Percentiles rank a stretch among this genome's conserved stretches.
Evolutionary conservation across 2,329 filamentous ascomycete genomes (phyloP).

Genomic region (Aspergillus bombycis): DNA sequence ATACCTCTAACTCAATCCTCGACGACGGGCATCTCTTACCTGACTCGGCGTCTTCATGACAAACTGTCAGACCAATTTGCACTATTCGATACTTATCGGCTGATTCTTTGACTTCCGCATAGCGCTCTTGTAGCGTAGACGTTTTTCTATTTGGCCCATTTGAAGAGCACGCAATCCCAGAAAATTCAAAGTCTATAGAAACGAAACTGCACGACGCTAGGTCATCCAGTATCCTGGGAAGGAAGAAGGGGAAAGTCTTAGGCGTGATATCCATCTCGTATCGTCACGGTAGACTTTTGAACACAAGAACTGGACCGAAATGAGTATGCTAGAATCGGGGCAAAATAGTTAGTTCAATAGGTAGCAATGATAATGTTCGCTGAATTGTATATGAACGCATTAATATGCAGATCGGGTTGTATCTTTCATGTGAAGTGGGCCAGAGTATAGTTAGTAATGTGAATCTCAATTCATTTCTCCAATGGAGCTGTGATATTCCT

Average conservation of each 20-base stretch:
- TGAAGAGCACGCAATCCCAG: slow-evolving; percentile 59
- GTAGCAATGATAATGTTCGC: background rate
- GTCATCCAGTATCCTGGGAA: slow-evolving; percentile 60
- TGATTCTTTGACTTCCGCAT: slow-evolving; percentile 61
- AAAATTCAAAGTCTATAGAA: slow-evolving; percentile 68
- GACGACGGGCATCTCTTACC: slow-evolving; percentile 35
- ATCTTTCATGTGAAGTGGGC: background rate
- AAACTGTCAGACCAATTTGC: slow-evolving; percentile 69
- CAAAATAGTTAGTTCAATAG: background rate
- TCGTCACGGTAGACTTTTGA: background rate
- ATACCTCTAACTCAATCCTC: background rate
- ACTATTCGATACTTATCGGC: slow-evolving; percentile 67
- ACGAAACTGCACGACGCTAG: slow-evolving; percentile 65
- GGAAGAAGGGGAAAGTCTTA: slow-evolving; percentile 51
- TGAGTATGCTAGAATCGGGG: too few species aligned
- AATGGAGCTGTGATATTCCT: background rate
- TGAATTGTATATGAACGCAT: background rate
- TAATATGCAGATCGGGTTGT: background rate
- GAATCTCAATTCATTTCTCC: background rate
- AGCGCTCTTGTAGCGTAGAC: slow-evolving; percentile 62
- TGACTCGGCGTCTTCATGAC: slow-evolving; percentile 58
- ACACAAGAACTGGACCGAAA: too few species aligned
- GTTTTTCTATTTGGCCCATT: slow-evolving; percentile 42
- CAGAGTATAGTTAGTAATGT: background rate
- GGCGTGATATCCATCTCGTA: slow-evolving; percentile 60